These are phyloP conservation scores for Sinapis alba DNA, from an alignment of 441 rosid genomes.

Conservation along the genomic window DNA sequence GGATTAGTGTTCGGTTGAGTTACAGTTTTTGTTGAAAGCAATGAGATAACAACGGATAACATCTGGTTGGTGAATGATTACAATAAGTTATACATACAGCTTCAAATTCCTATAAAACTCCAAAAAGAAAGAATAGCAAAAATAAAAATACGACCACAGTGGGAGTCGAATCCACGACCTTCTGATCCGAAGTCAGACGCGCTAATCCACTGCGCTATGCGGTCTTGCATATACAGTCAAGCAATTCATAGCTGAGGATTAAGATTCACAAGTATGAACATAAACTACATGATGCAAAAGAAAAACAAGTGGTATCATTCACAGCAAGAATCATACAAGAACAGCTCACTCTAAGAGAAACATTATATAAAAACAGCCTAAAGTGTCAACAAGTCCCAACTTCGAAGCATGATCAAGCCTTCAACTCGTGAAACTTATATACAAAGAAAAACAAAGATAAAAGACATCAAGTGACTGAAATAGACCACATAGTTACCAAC, in stretches of 20 bases:
- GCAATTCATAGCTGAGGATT: background rate
- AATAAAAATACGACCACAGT: constrained; percentile 61
- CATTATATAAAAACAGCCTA: constrained; percentile 1
- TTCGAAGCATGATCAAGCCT: background rate
- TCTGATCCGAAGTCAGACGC: constrained; percentile 99
- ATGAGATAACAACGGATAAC: background rate
- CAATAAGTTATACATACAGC: background rate
- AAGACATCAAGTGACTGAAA: constrained; percentile 2
- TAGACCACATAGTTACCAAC: background rate
- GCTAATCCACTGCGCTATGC: constrained; percentile 99
- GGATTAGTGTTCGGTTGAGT: background rate
- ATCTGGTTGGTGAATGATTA: background rate
- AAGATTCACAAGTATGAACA: background rate
- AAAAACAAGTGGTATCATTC: constrained; percentile 6
- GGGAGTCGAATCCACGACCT: constrained; percentile 99
- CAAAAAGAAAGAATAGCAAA: background rate
- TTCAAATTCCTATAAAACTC: background rate
- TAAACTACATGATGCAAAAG: constrained; percentile 1
- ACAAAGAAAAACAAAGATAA: constrained; percentile 16
- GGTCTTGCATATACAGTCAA: constrained; percentile 40
- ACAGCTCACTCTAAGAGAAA: background rate
- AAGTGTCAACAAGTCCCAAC: constrained; percentile 16
- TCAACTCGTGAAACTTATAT: constrained; percentile 29
- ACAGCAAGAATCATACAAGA: background rate
- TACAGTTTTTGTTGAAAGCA: background rate